Base-by-base conservation (phyloP, 768 basidiomycete genomes). In the Serendipita indica region DNA sequence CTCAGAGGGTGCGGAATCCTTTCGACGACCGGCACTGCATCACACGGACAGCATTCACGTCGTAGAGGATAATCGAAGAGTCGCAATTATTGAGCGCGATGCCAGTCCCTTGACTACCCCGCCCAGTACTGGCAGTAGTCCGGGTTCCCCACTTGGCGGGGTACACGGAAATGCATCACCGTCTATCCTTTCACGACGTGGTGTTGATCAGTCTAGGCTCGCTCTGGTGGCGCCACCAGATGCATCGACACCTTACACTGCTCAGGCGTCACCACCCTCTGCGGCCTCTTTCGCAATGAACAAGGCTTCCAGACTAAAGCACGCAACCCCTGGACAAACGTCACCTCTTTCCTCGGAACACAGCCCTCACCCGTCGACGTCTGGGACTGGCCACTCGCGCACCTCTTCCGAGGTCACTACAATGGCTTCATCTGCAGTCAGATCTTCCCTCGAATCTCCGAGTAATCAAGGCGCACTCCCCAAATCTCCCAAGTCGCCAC, bases 151-250 rank as follows among this genome's bases (percentile, higher is more conserved):
- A 34, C 16, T 10, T 58, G 57, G 12, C 16, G 58, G 3, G 58
- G 10, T 18, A 13, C 56, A 16, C 30, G 14, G 37, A 30, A 14
- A 34, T n/a, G 25, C 34, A 28, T 14, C 41, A 12, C 57, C 25
- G 37, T 39, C 18, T 13, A 18, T 43, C 14, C 27, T 61, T 10
- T 41, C 41, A 46, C 27, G 57, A 27, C 35, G 57, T 20, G 58
- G 59, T 30, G 43, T 61, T 30, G 43, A 60, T 28, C 41, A 37
- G 27, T 35, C 57, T 10, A 57, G 58, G 7, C 73, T 86, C 25
- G 80, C 84, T 57, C 73, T 87, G 62, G 80, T 86, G 61, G 82
- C 82, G 57, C 85, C 84, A 54, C 83, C 84, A 35, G 86, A 85
- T 68, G 81, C 80, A 62, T 75, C 76, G 14, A 71, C 67, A 45